phyloP scores from a whole-genome alignment of 2,329 filamentous ascomycete species.

The Colletotrichum coccodes region DNA sequence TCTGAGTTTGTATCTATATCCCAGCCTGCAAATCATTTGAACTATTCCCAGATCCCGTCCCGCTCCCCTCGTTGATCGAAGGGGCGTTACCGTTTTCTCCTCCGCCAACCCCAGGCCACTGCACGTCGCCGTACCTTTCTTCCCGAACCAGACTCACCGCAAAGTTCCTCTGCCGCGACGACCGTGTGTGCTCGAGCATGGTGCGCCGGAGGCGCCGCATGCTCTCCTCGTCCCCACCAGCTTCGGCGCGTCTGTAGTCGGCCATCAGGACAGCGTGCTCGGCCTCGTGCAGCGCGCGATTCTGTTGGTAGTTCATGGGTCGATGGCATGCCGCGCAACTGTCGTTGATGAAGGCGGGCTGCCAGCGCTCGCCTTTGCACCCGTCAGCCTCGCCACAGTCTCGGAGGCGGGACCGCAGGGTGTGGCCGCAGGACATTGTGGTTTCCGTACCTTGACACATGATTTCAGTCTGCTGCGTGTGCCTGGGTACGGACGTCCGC shows the following conservation, averaged over 20 bases:
- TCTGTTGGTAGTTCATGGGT: slow-evolving; percentile 35
- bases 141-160: slow-evolving; percentile 16
- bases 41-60: not conserved
- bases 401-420: slow-evolving; percentile 32
- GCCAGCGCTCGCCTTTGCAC: slow-evolving; percentile 9
- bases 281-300: slow-evolving; percentile 40
- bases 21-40: not conserved
- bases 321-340: slow-evolving; percentile 51
- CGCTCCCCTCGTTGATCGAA: not conserved
- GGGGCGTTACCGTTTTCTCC: not conserved
- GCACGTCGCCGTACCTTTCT: not conserved
- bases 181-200: slow-evolving; percentile 31
- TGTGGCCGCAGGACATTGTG: slow-evolving; percentile 40
- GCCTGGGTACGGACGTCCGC: not conserved
- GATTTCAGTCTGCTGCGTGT: not conserved
- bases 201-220: slow-evolving; percentile 38
- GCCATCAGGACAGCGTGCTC: slow-evolving; percentile 39
- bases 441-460: slow-evolving; percentile 40
- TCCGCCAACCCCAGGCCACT: not conserved
- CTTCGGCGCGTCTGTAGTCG: slow-evolving; percentile 39
- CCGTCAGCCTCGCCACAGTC: slow-evolving; percentile 23
- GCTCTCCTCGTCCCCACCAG: slow-evolving; percentile 33
- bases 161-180: slow-evolving; percentile 20
- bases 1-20: slow-evolving; percentile 27
- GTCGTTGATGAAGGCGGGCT: slow-evolving; percentile 41